These are phyloP conservation scores for Cryphonectria radicalis DNA, from an alignment of 2,329 filamentous ascomycete genomes.

Conservation along the genomic window DNA sequence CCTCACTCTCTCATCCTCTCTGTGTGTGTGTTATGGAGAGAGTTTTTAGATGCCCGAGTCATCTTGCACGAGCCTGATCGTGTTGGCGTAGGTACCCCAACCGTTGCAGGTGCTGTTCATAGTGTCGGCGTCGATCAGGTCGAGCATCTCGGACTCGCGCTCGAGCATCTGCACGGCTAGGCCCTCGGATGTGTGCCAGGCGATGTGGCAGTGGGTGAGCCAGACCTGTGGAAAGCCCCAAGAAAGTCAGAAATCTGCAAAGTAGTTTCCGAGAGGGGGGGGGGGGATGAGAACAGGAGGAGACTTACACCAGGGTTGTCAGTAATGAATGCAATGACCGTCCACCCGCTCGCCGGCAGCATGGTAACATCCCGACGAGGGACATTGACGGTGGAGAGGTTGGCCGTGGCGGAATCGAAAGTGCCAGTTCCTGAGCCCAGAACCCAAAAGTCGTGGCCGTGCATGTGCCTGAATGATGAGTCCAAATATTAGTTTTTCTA, in stretches of 20 bases:
- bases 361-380: conserved; percentile 43
- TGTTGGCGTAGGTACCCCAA: conserved; percentile 18
- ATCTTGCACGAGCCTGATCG: conserved; percentile 2
- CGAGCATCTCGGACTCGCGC: conserved; percentile 31
- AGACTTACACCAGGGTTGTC: conserved; percentile 38
- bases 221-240: conserved; percentile 33
- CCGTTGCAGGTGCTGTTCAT: conserved; percentile 21
- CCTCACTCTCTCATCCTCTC: no score
- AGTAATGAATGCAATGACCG: conserved; percentile 38
- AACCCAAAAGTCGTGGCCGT: conserved; percentile 55
- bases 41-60: conserved; percentile 21
- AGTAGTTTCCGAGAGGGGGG: neutral
- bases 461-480: conserved; percentile 43
- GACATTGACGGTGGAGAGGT: conserved; percentile 38
- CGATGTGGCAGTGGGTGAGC: conserved; percentile 36
- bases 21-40: no score
- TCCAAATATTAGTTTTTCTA: neutral
- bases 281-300: neutral
- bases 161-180: conserved; percentile 44
- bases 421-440: conserved; percentile 39
- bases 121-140: conserved; percentile 21
- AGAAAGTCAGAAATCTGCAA: neutral
- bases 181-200: conserved; percentile 43
- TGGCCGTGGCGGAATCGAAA: conserved; percentile 36
- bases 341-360: conserved; percentile 36